Evolutionary conservation across 305 asterid genomes (phyloP), one percentile per base, ranked within the genome.

Genomic region (Fraxinus dipetala): DNA sequence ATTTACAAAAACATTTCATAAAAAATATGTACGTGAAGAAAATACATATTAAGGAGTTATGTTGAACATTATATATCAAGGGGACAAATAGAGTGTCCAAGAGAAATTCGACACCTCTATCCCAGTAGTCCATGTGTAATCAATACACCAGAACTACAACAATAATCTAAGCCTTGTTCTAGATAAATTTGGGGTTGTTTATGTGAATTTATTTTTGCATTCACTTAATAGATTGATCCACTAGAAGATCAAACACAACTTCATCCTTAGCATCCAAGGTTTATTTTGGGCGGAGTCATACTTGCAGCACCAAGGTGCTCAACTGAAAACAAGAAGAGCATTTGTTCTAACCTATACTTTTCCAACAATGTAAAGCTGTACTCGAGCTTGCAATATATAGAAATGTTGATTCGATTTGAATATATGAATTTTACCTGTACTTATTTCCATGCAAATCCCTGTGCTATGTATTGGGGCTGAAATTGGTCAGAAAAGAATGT

Each of bases 401-500:
- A 40, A 40, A 40, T 40, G 14, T 40, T 40, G 51, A 40, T 40
- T 40, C 16, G 1, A 40, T 40, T 40, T 40, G 51, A 20, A 13
- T n/a, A 16, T 54, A 78, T 8, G 76, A 43, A 26, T 7, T 22
- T 78, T 78, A 87, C 88, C 86, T 81, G 86, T 77, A 70, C 32
- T 70, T 72, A 80, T 80, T 48, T 45, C 59, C 78, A 75, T 84
- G 72, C 75, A 24, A 81, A 74, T 82, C 87, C 85, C 85, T 72
- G 87, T 78, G 81, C 89, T 82, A 78, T 80, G 84, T 76, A 77
- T 74, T 77, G 90, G 78, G 86, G 82, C 81, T 67, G 54, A 79
- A 85, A 80, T 45, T 67, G 84, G 73, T 75, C 76, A 81, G 84
- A 81, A 83, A 81, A 86, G 89, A 84, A 86, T 86, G 81, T 89